Base-by-base conservation (phyloP, 176 grass and related monocot species). In the Eleusine indica region DNA sequence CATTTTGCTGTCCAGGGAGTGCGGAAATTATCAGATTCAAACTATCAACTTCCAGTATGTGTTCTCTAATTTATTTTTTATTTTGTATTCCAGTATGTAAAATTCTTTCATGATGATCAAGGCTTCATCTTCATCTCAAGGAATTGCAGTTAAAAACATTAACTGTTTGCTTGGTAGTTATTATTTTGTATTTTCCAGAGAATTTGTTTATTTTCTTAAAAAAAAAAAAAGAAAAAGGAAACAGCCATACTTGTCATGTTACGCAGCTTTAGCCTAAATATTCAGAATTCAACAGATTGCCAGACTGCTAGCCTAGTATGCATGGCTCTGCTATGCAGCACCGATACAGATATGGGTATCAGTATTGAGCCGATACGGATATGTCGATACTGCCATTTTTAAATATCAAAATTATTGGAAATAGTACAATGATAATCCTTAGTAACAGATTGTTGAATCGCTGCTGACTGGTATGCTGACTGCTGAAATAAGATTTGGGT, bases 1-100 rank as follows among this genome's bases (percentile, higher is more conserved):
- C 96, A 98, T 89, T 98, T 98, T 88, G 91, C 96, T 74, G 84
- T 95, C 84, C 92, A 93, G 93, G 96, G 91, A n/a, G 92, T 93
- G 0, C 82, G 96, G n/a, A 79, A 71, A 78, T 72, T 93, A 46
- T 90, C 87, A 25, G 89, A 91, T 29, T 80, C 37, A 21, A 79
- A 85, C 47, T 95, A 93, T 71, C 96, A 98, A 73, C 85, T 98
- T 81, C 96, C 91, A 38, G 96, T 98, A 98, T 95, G 91, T 66
- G 67, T 77, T 85, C 28, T 81, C 60, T 19, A 46, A 17, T 61
- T 53, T 3, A 58, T 57, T 77, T 80, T 40, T 87, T 65, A 42
- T 80, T 80, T 71, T 37, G 66, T 62, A 47, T 82, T 79, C 16
- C 16, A 89, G 79, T 66, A 30, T 80, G 64, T 7, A 17, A 17